Evolutionary conservation across 2,329 filamentous ascomycete genomes (phyloP).

Genomic region (Aspergillus glaucus): DNA sequence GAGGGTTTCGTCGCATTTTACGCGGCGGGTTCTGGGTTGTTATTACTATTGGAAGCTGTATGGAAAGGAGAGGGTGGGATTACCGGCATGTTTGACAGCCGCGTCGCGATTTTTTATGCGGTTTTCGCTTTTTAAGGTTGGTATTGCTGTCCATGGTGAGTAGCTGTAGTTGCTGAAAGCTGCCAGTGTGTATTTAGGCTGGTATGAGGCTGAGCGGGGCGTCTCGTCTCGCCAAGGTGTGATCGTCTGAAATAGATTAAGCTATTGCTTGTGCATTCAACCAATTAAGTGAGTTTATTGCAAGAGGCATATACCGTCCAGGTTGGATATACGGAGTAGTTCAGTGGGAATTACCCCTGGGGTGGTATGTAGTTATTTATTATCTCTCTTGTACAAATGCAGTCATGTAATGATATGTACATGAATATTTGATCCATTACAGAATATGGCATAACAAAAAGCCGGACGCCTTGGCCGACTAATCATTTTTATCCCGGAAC

Average conservation of each 20-base stretch:
- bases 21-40: not conserved
- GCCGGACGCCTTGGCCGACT: not conserved
- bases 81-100: not conserved
- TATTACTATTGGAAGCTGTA: not conserved
- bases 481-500: slow-evolving; percentile 23
- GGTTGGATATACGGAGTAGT: too few relatives aligned
- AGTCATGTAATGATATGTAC: too few relatives aligned
- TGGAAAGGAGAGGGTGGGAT: not conserved
- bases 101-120: not conserved
- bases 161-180: not conserved
- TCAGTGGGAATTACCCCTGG: too few relatives aligned
- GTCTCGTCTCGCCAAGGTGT: not conserved
- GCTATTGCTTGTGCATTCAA: too few relatives aligned
- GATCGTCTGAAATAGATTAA: too few relatives aligned
- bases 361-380: too few relatives aligned
- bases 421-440: too few relatives aligned
- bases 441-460: not conserved
- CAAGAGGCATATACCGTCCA: too few relatives aligned
- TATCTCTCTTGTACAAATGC: too few relatives aligned
- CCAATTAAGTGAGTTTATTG: too few relatives aligned
- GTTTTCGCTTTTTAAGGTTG: not conserved
- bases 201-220: not conserved
- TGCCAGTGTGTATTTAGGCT: not conserved
- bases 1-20: not conserved
- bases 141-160: not conserved